phyloP scores from a whole-genome alignment of 257 asterid genomes.

The Lavandula angustifolia region DNA sequence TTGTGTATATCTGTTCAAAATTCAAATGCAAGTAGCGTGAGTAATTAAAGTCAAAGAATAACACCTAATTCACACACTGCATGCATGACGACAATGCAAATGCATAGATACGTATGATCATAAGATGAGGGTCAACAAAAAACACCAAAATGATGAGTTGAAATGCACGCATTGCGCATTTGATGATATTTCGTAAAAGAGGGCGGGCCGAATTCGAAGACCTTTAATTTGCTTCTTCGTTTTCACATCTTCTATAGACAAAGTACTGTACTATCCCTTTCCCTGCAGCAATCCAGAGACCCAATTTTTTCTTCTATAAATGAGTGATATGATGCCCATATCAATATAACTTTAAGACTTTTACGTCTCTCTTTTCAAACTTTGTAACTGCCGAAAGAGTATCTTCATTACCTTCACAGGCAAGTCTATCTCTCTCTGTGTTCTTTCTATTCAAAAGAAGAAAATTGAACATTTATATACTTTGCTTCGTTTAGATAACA shows the following conservation, averaged over 20 bases:
- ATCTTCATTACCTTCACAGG: constrained; percentile 40
- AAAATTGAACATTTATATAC: constrained; percentile 5
- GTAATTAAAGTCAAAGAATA: too few species aligned
- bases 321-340: constrained; percentile 23
- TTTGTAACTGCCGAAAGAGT: constrained; percentile 49
- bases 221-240: constrained; percentile 13
- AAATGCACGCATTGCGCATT: background rate
- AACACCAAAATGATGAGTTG: background rate
- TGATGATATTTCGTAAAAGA: background rate
- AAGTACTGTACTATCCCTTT: background rate
- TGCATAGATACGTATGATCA: background rate
- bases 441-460: background rate
- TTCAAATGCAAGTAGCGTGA: too few species aligned
- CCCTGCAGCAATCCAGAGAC: too few species aligned
- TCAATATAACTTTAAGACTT: constrained; percentile 26
- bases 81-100: too few species aligned
- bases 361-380: constrained; percentile 38
- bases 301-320: background rate
- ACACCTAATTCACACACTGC: too few species aligned
- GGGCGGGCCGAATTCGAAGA: constrained; percentile 45
- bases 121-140: background rate
- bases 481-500: constrained; percentile 31
- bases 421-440: constrained; percentile 30
- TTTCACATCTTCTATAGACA: constrained; percentile 32
- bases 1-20: too few species aligned